Base-by-base conservation (phyloP, 2,329 filamentous ascomycete genomes). In the Pseudogymnoascus verrucosus region DNA sequence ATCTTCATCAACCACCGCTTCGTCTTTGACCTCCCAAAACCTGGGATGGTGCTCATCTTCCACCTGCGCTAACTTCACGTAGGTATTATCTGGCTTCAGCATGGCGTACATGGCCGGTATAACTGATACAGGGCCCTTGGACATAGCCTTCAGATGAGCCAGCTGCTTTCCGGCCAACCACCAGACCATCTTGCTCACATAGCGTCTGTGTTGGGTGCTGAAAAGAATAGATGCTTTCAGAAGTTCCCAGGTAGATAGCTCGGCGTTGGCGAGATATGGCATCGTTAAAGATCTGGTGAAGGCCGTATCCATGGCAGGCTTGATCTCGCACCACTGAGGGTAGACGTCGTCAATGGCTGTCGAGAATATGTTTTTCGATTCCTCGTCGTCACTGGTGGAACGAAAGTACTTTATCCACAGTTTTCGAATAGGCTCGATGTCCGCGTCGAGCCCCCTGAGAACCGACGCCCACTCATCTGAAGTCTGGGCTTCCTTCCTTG, bases 161-260 rank as follows among this genome's bases (percentile, higher is more conserved):
- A 73, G 59, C 37, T 74, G 70, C 12, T 62, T 68, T 4, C 71
- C 72, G 6, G 69, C 69, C 68, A 74, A 69, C 59, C 64, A 66
- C 73, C 73, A 74, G 1, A 66, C 61, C 5, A 73, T 64, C 1
- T 21, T 65, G 2, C 19, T 4, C 2, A 65, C 26, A 6, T 60
- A 61, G 6, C 26, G 28, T 6, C 51, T 26, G 0, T 37, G 31
- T 57, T 67, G 71, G 3, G 28, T 63, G 2, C 63, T 66, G 51
- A 69, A 74, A 4, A 72, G 65, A 4, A 75, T 70, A 0, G 79
- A 81, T 1, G 80, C 80, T 54, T 76, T 78, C 5, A 83, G 68
- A 0, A 75, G 65, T 0, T 78, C 74, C 81, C 81, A 83, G 0
- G 66, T 21, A 19, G 74, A 68, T 10, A 68, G 60, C 7, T 70